Conservation (phyloP, 768 basidiomycete genomes). For the Chiua virens region DNA sequence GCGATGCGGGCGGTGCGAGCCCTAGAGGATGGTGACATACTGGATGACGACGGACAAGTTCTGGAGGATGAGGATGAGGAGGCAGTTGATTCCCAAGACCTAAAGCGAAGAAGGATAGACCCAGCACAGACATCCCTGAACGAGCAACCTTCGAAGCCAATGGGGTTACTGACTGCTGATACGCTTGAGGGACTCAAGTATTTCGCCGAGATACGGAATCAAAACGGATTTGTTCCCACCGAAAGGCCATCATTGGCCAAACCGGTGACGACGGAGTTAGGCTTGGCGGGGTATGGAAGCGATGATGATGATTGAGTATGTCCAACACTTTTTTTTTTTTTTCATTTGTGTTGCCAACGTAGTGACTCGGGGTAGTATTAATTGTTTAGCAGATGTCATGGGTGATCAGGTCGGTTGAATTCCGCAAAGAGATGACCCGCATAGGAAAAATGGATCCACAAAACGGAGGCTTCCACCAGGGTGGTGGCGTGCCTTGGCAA, state of each 20-base stretch:
- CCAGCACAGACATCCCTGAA: slow-evolving; percentile 27
- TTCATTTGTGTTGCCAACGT: neutral
- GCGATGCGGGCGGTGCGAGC: slow-evolving; percentile 85
- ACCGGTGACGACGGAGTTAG: slow-evolving; percentile 45
- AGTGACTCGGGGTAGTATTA: slow-evolving; percentile 1
- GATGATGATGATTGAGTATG: slow-evolving; percentile 51
- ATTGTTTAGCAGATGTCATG: slow-evolving; percentile 4
- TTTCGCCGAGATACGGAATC: slow-evolving; percentile 83
- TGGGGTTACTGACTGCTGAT: slow-evolving; percentile 75
- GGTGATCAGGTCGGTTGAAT: neutral
- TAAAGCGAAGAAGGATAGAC: slow-evolving; percentile 37
- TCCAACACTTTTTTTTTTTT: neutral
- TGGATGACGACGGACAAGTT: slow-evolving; percentile 37
- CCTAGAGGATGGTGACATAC: slow-evolving; percentile 74
- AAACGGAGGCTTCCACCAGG: neutral
- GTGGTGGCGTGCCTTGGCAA: slow-evolving; percentile 22
- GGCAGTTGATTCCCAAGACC: slow-evolving; percentile 33
- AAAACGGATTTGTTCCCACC: slow-evolving; percentile 41
- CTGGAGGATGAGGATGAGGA: slow-evolving; percentile 34
- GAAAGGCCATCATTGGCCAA: slow-evolving; percentile 32
- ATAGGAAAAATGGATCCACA: neutral
- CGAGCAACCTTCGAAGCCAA: slow-evolving; percentile 37
- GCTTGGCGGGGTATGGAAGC: slow-evolving; percentile 76
- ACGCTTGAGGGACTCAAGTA: slow-evolving; percentile 89
- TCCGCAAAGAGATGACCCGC: neutral